Base-by-base conservation (phyloP, 306 rosid genomes). In the Hippophae rhamnoides region DNA sequence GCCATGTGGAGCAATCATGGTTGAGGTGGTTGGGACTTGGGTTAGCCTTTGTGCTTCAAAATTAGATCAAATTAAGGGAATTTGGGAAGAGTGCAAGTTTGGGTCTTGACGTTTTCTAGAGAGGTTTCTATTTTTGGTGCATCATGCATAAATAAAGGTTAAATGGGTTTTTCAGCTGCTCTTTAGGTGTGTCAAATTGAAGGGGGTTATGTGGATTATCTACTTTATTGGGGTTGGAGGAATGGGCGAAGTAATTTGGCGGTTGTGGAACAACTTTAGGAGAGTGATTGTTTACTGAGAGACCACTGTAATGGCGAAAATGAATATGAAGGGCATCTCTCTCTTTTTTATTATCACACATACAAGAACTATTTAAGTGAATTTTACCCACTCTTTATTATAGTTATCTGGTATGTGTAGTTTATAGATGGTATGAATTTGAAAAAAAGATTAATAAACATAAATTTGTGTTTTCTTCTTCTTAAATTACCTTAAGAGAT, bases 1-100 rank as follows among this genome's bases (percentile, higher is more conserved):
- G 63, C 78, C 74, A 73, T 70, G 67, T 67, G 82, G 60, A 77
- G 88, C 68, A 72, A 83, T 66, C 73, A 72, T 84, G 78, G 61
- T 66, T 58, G 72, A 69, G 61, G 69, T 61, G 62, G 66, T 67
- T 43, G 56, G 68, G 52, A 49, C 58, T 62, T 62, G 12, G 52
- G 65, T 26, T 54, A 43, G 44, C 43, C 31, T 44, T 72, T 43
- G 66, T 60, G 42, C 10, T 46, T 59, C 71, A 68, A 46, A 61
- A 57, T 69, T 9, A 27, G 23, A 58, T 47, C 56, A 73, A 58
- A 69, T 71, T 47, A 55, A 61, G 64, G 63, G 5, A 63, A 64
- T 41, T 66, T 54, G 65, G 27, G 65, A 43, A 26, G 69, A 51
- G 63, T 46, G 54, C 58, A 46, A 64, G 46, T 51, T 61, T 56